Evolutionary conservation across 179 eudicot species (phyloP), one percentile per base, ranked within the genome.

Genomic region (Camellia oleifera): DNA sequence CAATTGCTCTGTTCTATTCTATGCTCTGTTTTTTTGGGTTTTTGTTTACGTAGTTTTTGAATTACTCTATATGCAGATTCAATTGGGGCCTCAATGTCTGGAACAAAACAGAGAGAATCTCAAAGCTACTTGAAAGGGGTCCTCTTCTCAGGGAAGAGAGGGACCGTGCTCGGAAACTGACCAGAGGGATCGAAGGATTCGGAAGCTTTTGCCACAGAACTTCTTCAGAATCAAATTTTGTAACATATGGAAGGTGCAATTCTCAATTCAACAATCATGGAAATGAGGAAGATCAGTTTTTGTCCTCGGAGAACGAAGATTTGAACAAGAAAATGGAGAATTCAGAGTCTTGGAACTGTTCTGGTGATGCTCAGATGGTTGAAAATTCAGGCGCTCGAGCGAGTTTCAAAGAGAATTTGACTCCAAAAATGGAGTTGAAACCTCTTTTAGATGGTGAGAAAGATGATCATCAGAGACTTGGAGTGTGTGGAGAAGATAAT

Each of bases 111-210:
- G 97, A 91, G 82, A 91, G 87, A 78, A 74, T 89, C 76, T 70
- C 88, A 69, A 88, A 89, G 79, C 79, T 96, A 82, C 88, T 96
- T 0, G 93, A 96, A 77, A 87, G 90, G 18, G 86, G 88, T n/a
- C 79, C 86, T 67, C 83, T 92, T 52, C 86, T 90, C 2, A 94
- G 91, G 86, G 92, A 92, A 89, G 98, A 96, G 71, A 87, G 98
- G 74, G 80, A 88, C 46, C 81, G 87, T 77, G 94, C 97, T 17
- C 82, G 99, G 77, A 94, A 90, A 62, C 75, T 94, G 50, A 84
- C 89, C n/a, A 89, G 95, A 83, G 99, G 89, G 46, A 96, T 96
- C 60, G 78, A 92, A 89, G 99, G 99, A 32, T 96, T 96, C 74
- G 99, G 99, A 0, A 96, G 98, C 87, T 95, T 95, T 83, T 17